Conservation (phyloP, 2,329 filamentous ascomycete genomes). For the Penicillium sp. region DNA sequence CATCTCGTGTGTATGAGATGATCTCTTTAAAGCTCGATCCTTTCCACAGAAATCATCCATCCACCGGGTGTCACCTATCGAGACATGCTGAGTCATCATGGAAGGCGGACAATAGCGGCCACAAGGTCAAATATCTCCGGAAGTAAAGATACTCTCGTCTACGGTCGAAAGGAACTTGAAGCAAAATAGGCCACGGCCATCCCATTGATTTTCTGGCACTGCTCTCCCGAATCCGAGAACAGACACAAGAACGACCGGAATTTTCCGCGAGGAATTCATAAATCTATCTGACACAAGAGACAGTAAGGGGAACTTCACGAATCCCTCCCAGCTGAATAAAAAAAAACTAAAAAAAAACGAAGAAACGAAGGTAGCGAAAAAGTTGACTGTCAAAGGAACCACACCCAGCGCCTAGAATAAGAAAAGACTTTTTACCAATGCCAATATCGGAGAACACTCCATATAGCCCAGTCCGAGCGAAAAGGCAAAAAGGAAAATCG, state of each 20-base stretch:
- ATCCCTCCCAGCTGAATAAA: constrained; percentile 10
- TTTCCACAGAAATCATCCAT: neutral
- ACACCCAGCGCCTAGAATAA: constrained; percentile 17
- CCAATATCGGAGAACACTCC: neutral
- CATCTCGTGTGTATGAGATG: neutral
- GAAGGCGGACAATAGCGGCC: neutral
- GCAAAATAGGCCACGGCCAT: constrained; percentile 5
- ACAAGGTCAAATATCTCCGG: neutral
- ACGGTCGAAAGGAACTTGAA: neutral
- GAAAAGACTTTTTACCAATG: constrained; percentile 21
- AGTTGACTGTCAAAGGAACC: constrained; percentile 4
- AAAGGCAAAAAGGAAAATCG: neutral
- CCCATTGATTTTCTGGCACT: constrained; percentile 5
- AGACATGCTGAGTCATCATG: neutral
- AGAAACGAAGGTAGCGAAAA: neutral
- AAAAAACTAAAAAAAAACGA: neutral
- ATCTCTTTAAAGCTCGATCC: neutral
- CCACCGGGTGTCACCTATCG: too few species aligned
- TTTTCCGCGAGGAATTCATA: constrained; percentile 18
- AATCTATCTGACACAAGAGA: constrained; percentile 21
- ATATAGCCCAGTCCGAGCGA: neutral
- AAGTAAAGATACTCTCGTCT: neutral
- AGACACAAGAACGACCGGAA: constrained; percentile 2
- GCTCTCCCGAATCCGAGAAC: constrained; percentile 4
- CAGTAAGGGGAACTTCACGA: constrained; percentile 7